These are phyloP conservation scores for Cryptococcus sp. DNA, from an alignment of 1,284 basidiomycete genomes.

Conservation along the genomic window DNA sequence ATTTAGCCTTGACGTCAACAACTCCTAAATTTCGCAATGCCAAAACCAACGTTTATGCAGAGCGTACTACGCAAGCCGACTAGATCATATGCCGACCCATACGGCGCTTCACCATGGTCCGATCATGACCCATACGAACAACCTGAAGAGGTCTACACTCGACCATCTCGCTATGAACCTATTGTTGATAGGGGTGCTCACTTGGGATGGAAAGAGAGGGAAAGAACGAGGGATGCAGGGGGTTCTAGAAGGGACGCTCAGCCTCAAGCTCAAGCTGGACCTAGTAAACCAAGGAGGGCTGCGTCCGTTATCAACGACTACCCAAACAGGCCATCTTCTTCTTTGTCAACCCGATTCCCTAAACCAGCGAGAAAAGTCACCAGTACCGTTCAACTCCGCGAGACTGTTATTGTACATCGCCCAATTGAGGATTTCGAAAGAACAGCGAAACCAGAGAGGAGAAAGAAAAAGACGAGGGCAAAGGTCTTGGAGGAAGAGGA, in stretches of 20 bases:
- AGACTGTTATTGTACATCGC: conserved; percentile 12
- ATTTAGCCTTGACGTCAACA: too few species aligned
- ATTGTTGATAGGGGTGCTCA: conserved; percentile 13
- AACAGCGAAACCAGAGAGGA: conserved; percentile 7
- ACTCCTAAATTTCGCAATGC: too few species aligned
- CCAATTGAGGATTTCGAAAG: conserved; percentile 8
- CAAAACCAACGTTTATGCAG: conserved; percentile 39
- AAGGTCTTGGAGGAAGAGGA: background rate
- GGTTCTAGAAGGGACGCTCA: conserved; percentile 1
- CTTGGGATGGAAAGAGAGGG: conserved; percentile 8
- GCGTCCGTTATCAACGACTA: conserved; percentile 13
- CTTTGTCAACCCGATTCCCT: conserved; percentile 21
- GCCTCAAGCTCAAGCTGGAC: conserved; percentile 7
- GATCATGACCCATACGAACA: conserved; percentile 14
- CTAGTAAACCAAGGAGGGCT: conserved; percentile 9
- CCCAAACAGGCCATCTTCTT: background rate
- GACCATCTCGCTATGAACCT: conserved; percentile 8
- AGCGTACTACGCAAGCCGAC: conserved; percentile 37
- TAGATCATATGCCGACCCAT: conserved; percentile 35
- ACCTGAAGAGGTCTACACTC: background rate
- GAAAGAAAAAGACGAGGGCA: conserved; percentile 25
- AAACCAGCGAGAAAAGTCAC: conserved; percentile 20
- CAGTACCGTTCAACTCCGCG: conserved; percentile 14
- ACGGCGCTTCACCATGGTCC: conserved; percentile 29
- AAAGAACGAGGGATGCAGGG: background rate